Conservation (phyloP, 2,329 filamentous ascomycete species). For the Verticillium klebahnii region DNA sequence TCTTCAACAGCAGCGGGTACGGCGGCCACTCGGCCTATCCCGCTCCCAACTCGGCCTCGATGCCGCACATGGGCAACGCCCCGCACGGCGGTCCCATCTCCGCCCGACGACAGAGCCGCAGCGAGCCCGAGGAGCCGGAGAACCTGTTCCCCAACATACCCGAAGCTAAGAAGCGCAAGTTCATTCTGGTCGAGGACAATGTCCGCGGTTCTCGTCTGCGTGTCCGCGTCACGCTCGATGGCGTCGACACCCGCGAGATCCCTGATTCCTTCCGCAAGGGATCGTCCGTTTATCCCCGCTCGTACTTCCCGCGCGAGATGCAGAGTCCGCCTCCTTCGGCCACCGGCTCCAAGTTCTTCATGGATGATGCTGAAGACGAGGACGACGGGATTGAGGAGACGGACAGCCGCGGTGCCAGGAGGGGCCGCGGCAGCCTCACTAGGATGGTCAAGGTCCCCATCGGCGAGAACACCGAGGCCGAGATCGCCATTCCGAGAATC, state of each 20-base stretch:
- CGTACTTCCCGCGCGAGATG: constrained; percentile 92
- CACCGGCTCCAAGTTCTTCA: constrained; percentile 70
- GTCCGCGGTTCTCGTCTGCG: constrained; percentile 76
- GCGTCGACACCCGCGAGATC: constrained; percentile 91
- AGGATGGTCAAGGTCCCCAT: constrained; percentile 58
- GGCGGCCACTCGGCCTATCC: constrained; percentile 57
- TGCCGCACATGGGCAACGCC: constrained; percentile 52
- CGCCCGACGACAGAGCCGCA: constrained; percentile 30
- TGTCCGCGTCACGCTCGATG: constrained; percentile 88
- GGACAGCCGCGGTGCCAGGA: constrained; percentile 37
- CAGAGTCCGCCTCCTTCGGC: constrained; percentile 75
- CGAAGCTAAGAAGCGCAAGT: constrained; percentile 88
- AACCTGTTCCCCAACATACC: constrained; percentile 84
- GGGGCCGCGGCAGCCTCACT: constrained; percentile 27
- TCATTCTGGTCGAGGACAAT: constrained; percentile 90
- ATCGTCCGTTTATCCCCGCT: constrained; percentile 85
- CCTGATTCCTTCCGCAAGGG: constrained; percentile 90
- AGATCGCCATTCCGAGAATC: constrained; percentile 72
- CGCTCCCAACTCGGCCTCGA: constrained; percentile 50
- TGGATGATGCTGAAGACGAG: constrained; percentile 57
- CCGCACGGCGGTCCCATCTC: constrained; percentile 28
- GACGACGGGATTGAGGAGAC: constrained; percentile 50
- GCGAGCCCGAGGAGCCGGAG: constrained; percentile 60
- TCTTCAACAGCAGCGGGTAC: constrained; percentile 61
- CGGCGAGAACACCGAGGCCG: constrained; percentile 65